These are phyloP conservation scores for Suillus cothurnatus DNA, from an alignment of 768 basidiomycete genomes.

Conservation along the genomic window DNA sequence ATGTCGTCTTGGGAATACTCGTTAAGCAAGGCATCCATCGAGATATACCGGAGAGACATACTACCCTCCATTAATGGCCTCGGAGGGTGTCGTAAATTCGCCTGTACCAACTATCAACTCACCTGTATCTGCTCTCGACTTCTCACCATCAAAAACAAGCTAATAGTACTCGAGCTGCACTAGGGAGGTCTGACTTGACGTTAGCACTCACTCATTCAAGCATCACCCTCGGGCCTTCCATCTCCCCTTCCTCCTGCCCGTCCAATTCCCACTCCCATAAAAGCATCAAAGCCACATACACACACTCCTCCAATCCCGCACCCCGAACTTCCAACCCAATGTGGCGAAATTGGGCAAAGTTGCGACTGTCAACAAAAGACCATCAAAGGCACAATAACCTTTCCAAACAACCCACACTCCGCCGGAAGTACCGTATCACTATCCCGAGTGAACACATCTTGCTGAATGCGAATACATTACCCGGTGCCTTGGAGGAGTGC, in stretches of 20 bases:
- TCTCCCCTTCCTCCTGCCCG: slow-evolving; percentile 27
- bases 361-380: slow-evolving; percentile 6
- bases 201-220: slow-evolving; percentile 28
- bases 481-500: slow-evolving; percentile 6
- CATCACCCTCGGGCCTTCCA: slow-evolving; percentile 25
- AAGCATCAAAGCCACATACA: slow-evolving; percentile 7
- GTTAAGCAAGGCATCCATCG: slow-evolving; percentile 22
- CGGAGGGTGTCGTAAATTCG: slow-evolving; percentile 24
- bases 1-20: too few species aligned
- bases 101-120: slow-evolving; percentile 17
- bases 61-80: slow-evolving; percentile 20
- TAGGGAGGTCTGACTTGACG: slow-evolving; percentile 23
- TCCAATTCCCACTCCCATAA: slow-evolving; percentile 24
- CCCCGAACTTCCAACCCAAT: slow-evolving; percentile 16
- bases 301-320: slow-evolving; percentile 12
- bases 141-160: slow-evolving; percentile 8
- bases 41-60: slow-evolving; percentile 10
- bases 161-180: neutral
- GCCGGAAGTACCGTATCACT: slow-evolving; percentile 19
- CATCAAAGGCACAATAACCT: slow-evolving; percentile 19
- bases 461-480: slow-evolving; percentile 7
- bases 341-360: slow-evolving; percentile 13
- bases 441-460: slow-evolving; percentile 14
- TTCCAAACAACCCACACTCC: slow-evolving; percentile 17
- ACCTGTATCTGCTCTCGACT: slow-evolving; percentile 15